A percentile compares a stretch with the other conserved stretches of the same genome.
These are phyloP conservation scores for Vigna trinervia DNA, from an alignment of 306 rosid species.

Conservation along the genomic window DNA sequence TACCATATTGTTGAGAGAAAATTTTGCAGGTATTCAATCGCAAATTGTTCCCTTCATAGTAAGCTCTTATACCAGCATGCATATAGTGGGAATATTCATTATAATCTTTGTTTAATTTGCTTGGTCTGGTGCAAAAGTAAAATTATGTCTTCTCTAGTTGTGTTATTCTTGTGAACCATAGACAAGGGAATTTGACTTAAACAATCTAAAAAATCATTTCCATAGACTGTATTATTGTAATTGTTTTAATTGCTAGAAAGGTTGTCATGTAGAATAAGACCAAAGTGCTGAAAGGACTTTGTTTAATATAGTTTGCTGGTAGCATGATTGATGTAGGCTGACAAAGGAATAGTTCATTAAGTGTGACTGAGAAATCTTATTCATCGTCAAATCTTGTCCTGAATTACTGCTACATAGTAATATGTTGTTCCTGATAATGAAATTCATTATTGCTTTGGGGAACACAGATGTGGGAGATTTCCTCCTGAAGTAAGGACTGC, in stretches of 20 bases:
- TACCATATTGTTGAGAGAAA: constrained; percentile 92
- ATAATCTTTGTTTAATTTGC: not conserved
- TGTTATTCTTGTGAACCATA: not conserved
- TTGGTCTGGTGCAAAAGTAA: constrained; percentile 6
- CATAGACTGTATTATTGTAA: not conserved
- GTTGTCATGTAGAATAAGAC: no score
- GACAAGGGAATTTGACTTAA: not conserved
- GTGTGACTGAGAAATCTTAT: constrained; percentile 6
- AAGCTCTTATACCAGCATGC: not conserved
- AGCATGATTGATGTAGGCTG: not conserved
- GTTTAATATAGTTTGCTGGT: not conserved
- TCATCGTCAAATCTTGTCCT: constrained; percentile 22
- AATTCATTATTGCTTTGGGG: constrained; percentile 41
- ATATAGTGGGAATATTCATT: constrained; percentile 3
- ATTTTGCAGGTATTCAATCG: constrained; percentile 77
- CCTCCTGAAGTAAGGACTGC: constrained; percentile 98
- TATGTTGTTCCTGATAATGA: constrained; percentile 18
- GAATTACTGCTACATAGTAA: constrained; percentile 9
- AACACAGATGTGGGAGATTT: constrained; percentile 92
- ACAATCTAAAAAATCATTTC: not conserved
- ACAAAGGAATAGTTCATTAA: constrained; percentile 9
- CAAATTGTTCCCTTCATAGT: constrained; percentile 1
- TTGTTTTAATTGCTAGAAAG: not conserved
- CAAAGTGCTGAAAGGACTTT: not conserved
- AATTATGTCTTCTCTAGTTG: not conserved